Percentiles rank a stretch among this genome's conserved stretches.
Conservation (phyloP, 805 yeast species). For the Candida rishiriensis region DNA sequence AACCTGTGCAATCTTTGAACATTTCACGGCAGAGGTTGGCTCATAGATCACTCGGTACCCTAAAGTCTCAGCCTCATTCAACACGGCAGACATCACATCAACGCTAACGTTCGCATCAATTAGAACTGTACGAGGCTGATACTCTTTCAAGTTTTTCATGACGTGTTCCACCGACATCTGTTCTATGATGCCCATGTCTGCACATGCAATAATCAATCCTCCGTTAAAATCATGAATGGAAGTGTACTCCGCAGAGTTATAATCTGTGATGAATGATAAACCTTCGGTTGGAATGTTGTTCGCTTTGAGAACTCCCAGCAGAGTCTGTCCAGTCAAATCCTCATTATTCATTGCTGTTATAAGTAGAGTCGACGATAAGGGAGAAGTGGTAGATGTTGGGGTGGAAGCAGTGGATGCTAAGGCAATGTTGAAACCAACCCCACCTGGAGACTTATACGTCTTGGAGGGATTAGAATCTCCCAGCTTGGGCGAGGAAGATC, state of each 20-base stretch:
- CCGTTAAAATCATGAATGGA: conserved; percentile 63
- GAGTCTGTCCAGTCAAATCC: conserved; percentile 48
- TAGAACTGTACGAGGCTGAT: conserved; percentile 47
- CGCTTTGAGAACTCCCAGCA: conserved; percentile 29
- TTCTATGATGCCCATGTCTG: conserved; percentile 77
- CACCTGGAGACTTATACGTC: conserved; percentile 60
- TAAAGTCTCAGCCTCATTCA: conserved; percentile 19
- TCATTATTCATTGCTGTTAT: conserved; percentile 53
- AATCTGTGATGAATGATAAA: conserved; percentile 22
- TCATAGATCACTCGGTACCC: conserved; percentile 49
- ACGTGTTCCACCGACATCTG: conserved; percentile 41
- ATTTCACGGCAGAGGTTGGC: conserved; percentile 72
- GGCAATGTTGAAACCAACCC: conserved; percentile 79
- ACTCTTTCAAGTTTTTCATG: conserved; percentile 32
- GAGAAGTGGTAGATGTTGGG: conserved; percentile 11
- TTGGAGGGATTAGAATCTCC: conserved; percentile 74
- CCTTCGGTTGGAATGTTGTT: conserved; percentile 36
- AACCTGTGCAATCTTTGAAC: conserved; percentile 39
- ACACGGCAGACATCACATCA: conserved; percentile 35
- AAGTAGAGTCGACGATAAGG: conserved; percentile 33
- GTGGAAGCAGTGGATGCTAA: conserved; percentile 46
- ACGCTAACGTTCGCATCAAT: conserved; percentile 66
- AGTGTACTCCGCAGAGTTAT: conserved; percentile 64
- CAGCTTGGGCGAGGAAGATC: conserved; percentile 21
- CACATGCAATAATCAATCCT: conserved; percentile 67